Evolutionary conservation across 768 basidiomycete genomes (phyloP).

Genomic region (Myochromella boudieri): DNA sequence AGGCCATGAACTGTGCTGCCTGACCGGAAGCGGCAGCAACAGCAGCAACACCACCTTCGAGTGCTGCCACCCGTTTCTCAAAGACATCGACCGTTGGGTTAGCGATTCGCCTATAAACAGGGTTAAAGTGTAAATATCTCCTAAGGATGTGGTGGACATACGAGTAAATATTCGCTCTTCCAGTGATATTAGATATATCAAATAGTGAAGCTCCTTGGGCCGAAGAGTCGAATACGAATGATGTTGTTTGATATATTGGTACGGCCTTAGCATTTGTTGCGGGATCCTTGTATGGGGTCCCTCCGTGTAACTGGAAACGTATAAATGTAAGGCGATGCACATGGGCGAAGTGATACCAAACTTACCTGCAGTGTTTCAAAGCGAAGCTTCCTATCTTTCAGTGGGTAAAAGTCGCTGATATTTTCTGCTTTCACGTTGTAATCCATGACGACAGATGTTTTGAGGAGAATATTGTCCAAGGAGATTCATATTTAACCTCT

Average conservation of each 20-base stretch:
- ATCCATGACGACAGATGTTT: slow-evolving; percentile 13
- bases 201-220: slow-evolving; percentile 33
- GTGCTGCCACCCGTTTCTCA: slow-evolving; percentile 62
- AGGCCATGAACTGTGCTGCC: slow-evolving; percentile 61
- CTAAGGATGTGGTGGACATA: neutral
- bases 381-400: too few species aligned
- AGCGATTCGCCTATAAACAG: slow-evolving; percentile 9
- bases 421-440: slow-evolving; percentile 11
- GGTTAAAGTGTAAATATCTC: neutral
- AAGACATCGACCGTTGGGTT: slow-evolving; percentile 46
- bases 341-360: neutral
- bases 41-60: slow-evolving; percentile 65
- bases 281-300: slow-evolving; percentile 47
- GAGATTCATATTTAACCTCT: too few species aligned
- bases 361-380: slow-evolving; percentile 46
- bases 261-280: too few species aligned
- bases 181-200: slow-evolving; percentile 4
- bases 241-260: slow-evolving; percentile 58
- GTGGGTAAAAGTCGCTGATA: slow-evolving; percentile 25
- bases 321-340: neutral
- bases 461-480: too few species aligned
- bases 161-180: slow-evolving; percentile 12
- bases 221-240: slow-evolving; percentile 55
- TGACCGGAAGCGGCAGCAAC: slow-evolving; percentile 60
- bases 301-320: slow-evolving; percentile 59